Evolutionary conservation across 2,329 filamentous ascomycete species (phyloP).

Genomic region (Uncinocarpus reesii): DNA sequence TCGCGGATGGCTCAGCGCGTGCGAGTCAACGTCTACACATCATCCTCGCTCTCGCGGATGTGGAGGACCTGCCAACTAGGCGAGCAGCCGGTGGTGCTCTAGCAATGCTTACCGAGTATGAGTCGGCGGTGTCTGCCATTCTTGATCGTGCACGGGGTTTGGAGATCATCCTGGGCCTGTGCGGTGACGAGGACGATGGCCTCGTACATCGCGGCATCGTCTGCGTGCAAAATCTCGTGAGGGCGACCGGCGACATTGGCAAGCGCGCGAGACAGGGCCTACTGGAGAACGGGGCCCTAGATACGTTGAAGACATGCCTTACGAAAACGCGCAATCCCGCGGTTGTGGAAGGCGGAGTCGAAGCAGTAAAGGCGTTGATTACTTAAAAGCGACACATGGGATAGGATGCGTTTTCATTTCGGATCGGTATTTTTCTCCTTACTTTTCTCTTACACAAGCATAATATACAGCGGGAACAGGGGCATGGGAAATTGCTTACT

Average conservation of each 20-base stretch:
- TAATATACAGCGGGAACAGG: conserved; percentile 3
- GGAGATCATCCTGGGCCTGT: conserved; percentile 68
- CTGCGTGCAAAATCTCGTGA: conserved; percentile 61
- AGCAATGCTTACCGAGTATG: conserved; percentile 70
- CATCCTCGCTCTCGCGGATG: conserved; percentile 75
- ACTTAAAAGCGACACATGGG: neutral
- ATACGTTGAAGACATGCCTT: conserved; percentile 58
- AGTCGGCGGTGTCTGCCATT: conserved; percentile 61
- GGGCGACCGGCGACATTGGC: conserved; percentile 56
- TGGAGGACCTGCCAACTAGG: conserved; percentile 68
- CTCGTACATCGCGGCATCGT: conserved; percentile 59
- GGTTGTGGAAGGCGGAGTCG: conserved; percentile 60
- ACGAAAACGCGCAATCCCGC: conserved; percentile 58
- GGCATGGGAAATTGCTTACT: neutral
- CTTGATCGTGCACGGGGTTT: conserved; percentile 62
- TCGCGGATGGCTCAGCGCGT: conserved; percentile 47
- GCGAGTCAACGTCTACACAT: conserved; percentile 69
- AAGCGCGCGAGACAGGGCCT: conserved; percentile 50
- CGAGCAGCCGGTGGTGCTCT: conserved; percentile 80
- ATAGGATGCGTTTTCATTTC: neutral
- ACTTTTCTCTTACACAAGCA: neutral
- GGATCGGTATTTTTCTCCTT: neutral
- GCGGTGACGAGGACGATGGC: conserved; percentile 53
- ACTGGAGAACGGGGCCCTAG: conserved; percentile 52
- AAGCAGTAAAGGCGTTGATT: conserved; percentile 52